These are phyloP conservation scores for Fusarium humuli DNA, from an alignment of 2,329 filamentous ascomycete species.

Conservation along the genomic window DNA sequence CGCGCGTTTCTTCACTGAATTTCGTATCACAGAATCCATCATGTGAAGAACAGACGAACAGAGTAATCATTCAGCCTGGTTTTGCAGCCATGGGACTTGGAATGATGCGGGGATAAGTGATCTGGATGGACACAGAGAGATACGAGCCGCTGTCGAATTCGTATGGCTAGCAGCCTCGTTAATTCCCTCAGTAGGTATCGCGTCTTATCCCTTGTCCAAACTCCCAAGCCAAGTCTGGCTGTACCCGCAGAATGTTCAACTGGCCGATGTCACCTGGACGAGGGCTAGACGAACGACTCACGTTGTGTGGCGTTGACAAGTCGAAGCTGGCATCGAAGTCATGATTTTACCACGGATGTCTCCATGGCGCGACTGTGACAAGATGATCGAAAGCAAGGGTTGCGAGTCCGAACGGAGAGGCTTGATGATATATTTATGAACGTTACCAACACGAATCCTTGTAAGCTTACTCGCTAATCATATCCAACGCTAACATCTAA, in stretches of 20 bases:
- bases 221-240: conserved; percentile 21
- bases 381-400: conserved; percentile 1
- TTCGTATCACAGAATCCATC: conserved; percentile 6
- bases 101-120: conserved; percentile 26
- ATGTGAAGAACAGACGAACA: background rate
- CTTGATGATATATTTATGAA: conserved; percentile 33
- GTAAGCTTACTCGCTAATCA: conserved; percentile 4
- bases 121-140: conserved; percentile 18
- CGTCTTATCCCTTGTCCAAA: conserved; percentile 18
- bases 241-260: conserved; percentile 32
- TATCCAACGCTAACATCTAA: conserved; percentile 12
- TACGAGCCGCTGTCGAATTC: conserved; percentile 32
- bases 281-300: conserved; percentile 15
- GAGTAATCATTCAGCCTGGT: conserved; percentile 34
- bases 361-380: conserved; percentile 20
- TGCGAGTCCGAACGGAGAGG: conserved; percentile 26
- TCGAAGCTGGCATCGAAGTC: background rate
- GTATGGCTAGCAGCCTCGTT: conserved; percentile 32
- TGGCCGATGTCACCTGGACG: conserved; percentile 30
- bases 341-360: conserved; percentile 5
- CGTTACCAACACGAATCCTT: background rate
- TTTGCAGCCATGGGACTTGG: conserved; percentile 14
- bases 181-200: conserved; percentile 37
- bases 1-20: background rate
- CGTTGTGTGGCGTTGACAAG: conserved; percentile 9